These are phyloP conservation scores for Fusarium tuaranense DNA, from an alignment of 2,329 filamentous ascomycete genomes.

Conservation along the genomic window DNA sequence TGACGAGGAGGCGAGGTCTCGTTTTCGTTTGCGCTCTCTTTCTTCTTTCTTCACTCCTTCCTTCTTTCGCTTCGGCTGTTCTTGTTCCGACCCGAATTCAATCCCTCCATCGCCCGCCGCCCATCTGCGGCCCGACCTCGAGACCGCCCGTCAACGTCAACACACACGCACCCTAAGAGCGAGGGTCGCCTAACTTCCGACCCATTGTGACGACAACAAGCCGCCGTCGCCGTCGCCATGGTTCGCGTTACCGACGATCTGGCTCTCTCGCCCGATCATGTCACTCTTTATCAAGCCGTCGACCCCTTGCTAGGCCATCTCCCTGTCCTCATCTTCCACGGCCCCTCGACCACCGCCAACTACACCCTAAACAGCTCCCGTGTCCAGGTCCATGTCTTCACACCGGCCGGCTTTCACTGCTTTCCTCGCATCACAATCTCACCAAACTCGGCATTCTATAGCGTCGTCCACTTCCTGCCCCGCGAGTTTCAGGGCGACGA, in stretches of 20 bases:
- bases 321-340: constrained; percentile 91
- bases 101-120: constrained; percentile 18
- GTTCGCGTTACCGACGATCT: constrained; percentile 84
- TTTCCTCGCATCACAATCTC: constrained; percentile 94
- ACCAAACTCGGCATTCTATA: constrained; percentile 90
- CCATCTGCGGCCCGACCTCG: constrained; percentile 42
- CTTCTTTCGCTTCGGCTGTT: background rate
- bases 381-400: constrained; percentile 94
- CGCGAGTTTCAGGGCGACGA: constrained; percentile 97
- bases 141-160: constrained; percentile 31
- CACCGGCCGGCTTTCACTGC: constrained; percentile 87
- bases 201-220: constrained; percentile 48
- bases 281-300: constrained; percentile 89
- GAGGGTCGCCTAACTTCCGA: constrained; percentile 30
- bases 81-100: constrained; percentile 13
- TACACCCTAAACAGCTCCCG: constrained; percentile 89
- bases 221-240: constrained; percentile 65
- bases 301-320: constrained; percentile 86
- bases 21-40: constrained; percentile 23
- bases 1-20: constrained; percentile 41
- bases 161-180: constrained; percentile 14
- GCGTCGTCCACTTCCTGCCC: constrained; percentile 88
- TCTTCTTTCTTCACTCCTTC: background rate
- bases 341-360: constrained; percentile 89
- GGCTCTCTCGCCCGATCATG: constrained; percentile 81